Percentiles rank a stretch among this genome's conserved stretches.
These are phyloP conservation scores for Lactarius hatsudake DNA, from an alignment of 768 basidiomycete species.

Conservation along the genomic window DNA sequence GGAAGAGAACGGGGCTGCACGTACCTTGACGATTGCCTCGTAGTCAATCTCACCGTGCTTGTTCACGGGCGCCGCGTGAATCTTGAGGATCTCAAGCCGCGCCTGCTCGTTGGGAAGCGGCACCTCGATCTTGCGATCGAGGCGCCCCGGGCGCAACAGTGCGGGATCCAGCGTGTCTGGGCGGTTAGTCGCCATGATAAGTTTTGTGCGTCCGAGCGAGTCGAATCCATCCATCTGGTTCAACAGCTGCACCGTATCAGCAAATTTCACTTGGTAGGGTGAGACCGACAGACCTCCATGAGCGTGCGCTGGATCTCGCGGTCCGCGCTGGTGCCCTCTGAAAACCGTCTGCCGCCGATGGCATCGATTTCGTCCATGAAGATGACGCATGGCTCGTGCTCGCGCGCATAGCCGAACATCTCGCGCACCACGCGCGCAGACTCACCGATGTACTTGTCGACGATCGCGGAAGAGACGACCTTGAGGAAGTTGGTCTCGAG, in stretches of 20 bases:
- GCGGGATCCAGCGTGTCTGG: conserved; percentile 98
- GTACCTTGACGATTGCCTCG: conserved; percentile 94
- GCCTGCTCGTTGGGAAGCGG: conserved; percentile 97
- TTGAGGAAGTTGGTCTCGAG: conserved; percentile 96
- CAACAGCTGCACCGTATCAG: conserved; percentile 57
- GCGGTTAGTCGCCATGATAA: conserved; percentile 99
- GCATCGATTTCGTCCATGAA: conserved; percentile 99
- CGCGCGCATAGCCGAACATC: conserved; percentile 97
- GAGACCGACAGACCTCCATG: conserved; percentile 68
- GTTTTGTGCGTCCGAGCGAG: conserved; percentile 89
- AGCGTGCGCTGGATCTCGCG: conserved; percentile 97
- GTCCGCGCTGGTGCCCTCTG: conserved; percentile 96
- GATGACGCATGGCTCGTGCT: conserved; percentile 98
- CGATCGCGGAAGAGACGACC: conserved; percentile 96
- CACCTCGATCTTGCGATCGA: conserved; percentile 97
- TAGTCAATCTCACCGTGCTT: conserved; percentile 96
- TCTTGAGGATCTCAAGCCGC: conserved; percentile 94
- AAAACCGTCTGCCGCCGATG: conserved; percentile 87
- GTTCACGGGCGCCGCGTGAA: conserved; percentile 91
- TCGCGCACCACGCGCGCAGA: conserved; percentile 94
- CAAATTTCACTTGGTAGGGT: no score
- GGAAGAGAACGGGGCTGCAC: conserved; percentile 21
- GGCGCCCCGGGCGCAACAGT: conserved; percentile 89
- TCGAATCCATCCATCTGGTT: conserved; percentile 99
- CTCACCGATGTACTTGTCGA: conserved; percentile 98